phyloP scores from a whole-genome alignment of 1,139 yeast species.

The Saccharomyces hybrid region DNA sequence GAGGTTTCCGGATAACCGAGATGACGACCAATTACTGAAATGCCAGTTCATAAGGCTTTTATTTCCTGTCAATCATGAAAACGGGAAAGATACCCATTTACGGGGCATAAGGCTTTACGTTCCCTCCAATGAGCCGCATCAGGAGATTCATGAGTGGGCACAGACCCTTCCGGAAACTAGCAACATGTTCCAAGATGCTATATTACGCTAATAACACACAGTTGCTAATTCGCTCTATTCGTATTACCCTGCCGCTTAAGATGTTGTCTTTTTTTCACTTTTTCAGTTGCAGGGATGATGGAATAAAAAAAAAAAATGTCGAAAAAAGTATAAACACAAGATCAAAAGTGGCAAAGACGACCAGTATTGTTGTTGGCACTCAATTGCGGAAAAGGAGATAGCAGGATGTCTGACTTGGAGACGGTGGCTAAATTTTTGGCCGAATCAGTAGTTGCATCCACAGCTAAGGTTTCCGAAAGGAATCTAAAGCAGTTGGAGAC shows the following conservation, averaged over 20 bases:
- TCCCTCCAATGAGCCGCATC: conserved; percentile 26
- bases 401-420: conserved; percentile 33
- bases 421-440: conserved; percentile 31
- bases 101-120: conserved; percentile 59
- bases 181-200: conserved; percentile 31
- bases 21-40: conserved; percentile 49
- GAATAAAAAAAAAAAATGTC: background rate
- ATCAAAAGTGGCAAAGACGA: background rate
- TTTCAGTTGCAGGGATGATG: background rate
- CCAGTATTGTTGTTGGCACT: background rate
- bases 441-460: conserved; percentile 35
- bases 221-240: background rate
- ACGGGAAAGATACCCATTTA: conserved; percentile 92
- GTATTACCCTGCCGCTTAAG: background rate
- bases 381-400: background rate
- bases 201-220: conserved; percentile 13
- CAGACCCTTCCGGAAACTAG: conserved; percentile 20
- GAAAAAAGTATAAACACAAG: background rate
- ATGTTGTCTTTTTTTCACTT: background rate
- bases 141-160: conserved; percentile 1
- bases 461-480: conserved; percentile 55
- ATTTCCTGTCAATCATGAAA: conserved; percentile 81
- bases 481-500: conserved; percentile 53
- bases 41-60: conserved; percentile 64
- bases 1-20: conserved; percentile 53